phyloP scores from a whole-genome alignment of 2,329 filamentous ascomycete genomes.

The Orbilia blumenaviensis region DNA sequence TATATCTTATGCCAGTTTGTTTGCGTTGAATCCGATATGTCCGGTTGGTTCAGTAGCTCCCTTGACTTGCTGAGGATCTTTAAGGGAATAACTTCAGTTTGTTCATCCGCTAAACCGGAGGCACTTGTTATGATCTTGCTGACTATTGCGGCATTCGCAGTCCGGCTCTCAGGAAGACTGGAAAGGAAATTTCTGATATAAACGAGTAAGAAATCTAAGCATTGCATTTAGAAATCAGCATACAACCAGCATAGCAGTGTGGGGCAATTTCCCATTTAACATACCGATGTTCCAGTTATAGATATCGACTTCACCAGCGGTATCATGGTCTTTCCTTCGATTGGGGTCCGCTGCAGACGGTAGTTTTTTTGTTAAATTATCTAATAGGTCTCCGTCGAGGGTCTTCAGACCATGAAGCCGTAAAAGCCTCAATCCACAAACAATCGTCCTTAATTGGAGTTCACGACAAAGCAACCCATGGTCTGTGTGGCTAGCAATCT shows the following conservation, averaged over 20 bases:
- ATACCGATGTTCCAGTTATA: conserved; percentile 54
- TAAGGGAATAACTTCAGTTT: conserved; percentile 30
- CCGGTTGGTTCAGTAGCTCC: conserved; percentile 48
- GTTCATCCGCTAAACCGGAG: conserved; percentile 43
- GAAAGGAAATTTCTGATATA: conserved; percentile 52
- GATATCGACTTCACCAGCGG: conserved; percentile 21
- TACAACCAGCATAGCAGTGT: background rate
- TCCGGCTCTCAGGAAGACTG: conserved; percentile 51
- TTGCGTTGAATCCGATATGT: conserved; percentile 45
- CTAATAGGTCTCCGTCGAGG: conserved; percentile 43
- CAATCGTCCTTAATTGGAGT: conserved; percentile 45
- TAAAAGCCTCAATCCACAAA: conserved; percentile 38
- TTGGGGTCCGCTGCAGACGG: conserved; percentile 49
- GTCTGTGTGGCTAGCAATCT: conserved; percentile 47
- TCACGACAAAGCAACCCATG: conserved; percentile 47
- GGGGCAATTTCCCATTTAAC: background rate
- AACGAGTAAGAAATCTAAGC: conserved; percentile 51
- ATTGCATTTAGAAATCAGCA: background rate
- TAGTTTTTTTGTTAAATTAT: conserved; percentile 47
- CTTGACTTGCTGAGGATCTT: conserved; percentile 49
- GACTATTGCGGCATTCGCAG: conserved; percentile 48
- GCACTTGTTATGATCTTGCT: conserved; percentile 51
- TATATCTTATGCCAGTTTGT: conserved; percentile 53
- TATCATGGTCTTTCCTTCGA: conserved; percentile 23
- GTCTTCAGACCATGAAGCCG: conserved; percentile 48